Evolutionary conservation across 2,329 filamentous ascomycete genomes (phyloP).

Genomic region (Aureobasidium vineae): DNA sequence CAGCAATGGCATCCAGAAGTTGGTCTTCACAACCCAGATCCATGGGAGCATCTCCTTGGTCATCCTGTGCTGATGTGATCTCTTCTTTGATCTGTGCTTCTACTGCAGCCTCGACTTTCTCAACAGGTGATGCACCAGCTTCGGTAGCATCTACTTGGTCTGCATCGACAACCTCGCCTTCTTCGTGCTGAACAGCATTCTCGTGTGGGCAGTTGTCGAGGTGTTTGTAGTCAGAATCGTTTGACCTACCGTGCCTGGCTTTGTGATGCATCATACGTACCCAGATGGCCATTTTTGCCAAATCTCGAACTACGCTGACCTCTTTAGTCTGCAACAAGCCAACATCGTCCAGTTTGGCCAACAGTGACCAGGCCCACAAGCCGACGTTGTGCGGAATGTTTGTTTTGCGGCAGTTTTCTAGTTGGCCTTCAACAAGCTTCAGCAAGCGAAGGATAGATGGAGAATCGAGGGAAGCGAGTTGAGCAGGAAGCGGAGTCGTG

Average conservation of each 20-base stretch:
- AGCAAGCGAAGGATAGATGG: conserved; percentile 65
- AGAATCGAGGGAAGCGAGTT: conserved; percentile 59
- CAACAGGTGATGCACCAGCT: conserved; percentile 28
- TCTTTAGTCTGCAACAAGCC: conserved; percentile 74
- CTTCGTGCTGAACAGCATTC: conserved; percentile 33
- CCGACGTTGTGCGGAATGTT: conserved; percentile 65
- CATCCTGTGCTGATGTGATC: not conserved
- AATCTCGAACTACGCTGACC: conserved; percentile 70
- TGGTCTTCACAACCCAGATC: not conserved
- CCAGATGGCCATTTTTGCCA: conserved; percentile 72
- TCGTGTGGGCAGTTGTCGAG: conserved; percentile 30
- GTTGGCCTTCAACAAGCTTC: conserved; percentile 57
- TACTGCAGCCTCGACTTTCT: not conserved
- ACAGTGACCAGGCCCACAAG: conserved; percentile 79
- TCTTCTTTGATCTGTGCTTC: not conserved
- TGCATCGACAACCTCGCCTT: not conserved
- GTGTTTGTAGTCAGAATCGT: conserved; percentile 42
- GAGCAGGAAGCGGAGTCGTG: conserved; percentile 50
- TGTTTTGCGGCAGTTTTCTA: conserved; percentile 51
- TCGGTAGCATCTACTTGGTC: not conserved
- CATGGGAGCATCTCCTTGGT: not conserved
- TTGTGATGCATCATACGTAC: conserved; percentile 51
- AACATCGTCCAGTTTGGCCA: conserved; percentile 63
- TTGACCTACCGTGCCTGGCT: conserved; percentile 38
- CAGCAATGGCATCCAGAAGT: conserved; percentile 20